Percentiles rank a stretch among this genome's conserved stretches.
phyloP scores from a whole-genome alignment of 768 basidiomycete genomes.

The Mycena polygramma region DNA sequence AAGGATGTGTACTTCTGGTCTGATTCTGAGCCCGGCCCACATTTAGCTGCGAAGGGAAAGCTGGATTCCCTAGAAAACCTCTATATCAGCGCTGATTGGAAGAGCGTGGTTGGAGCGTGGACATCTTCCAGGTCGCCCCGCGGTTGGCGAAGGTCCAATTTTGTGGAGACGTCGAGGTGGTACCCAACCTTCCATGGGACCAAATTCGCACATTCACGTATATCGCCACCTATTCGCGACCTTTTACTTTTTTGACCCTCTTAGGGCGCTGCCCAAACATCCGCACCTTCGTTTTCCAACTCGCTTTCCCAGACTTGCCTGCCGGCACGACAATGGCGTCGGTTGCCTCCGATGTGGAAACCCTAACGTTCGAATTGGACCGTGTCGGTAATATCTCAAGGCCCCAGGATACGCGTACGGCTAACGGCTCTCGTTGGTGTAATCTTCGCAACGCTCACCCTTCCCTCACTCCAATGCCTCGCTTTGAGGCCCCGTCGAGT shows the following conservation, averaged over 20 bases:
- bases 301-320: not conserved
- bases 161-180: not conserved
- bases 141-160: not conserved
- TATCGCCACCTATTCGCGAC: not conserved
- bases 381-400: too few relatives aligned
- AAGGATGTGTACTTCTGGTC: not conserved
- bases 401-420: not conserved
- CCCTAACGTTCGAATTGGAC: not conserved
- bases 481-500: not conserved
- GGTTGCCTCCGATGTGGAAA: not conserved
- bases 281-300: not conserved
- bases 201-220: not conserved
- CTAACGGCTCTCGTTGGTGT: not conserved
- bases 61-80: not conserved
- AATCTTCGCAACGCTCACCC: not conserved
- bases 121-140: not conserved
- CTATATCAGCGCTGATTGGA: not conserved
- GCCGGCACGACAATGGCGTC: too few relatives aligned
- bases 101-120: too few relatives aligned
- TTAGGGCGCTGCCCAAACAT: not conserved
- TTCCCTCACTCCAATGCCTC: not conserved
- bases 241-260: not conserved
- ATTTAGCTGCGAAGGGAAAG: not conserved
- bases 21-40: too few relatives aligned
- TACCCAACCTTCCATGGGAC: not conserved